phyloP scores from a whole-genome alignment of 2,329 filamentous ascomycete genomes.

The Fusarium sp. region DNA sequence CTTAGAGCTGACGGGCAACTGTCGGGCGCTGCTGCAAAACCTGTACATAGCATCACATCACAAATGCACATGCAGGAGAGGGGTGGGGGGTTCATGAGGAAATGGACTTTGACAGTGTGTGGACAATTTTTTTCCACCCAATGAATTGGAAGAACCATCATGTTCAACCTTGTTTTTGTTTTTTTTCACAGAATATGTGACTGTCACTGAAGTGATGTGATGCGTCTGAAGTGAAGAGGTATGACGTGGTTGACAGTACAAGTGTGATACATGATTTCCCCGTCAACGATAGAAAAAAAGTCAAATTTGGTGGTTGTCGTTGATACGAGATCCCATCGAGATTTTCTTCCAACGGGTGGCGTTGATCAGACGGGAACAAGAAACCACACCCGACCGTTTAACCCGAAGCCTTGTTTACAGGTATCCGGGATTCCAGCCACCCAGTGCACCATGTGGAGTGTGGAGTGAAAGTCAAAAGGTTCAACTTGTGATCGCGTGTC shows the following conservation, averaged over 20 bases:
- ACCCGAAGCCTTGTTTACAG: background rate
- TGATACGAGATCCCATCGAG: conserved; percentile 19
- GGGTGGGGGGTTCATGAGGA: conserved; percentile 1
- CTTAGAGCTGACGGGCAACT: conserved; percentile 37
- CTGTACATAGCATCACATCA: conserved; percentile 32
- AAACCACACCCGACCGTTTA: background rate
- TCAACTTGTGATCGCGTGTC: background rate
- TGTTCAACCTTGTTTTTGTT: conserved; percentile 8
- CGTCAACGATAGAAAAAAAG: conserved; percentile 7
- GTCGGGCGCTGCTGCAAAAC: conserved; percentile 24
- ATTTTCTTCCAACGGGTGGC: background rate
- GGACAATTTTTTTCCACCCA: conserved; percentile 2
- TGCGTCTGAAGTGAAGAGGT: background rate
- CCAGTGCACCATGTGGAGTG: background rate
- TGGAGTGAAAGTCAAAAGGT: background rate
- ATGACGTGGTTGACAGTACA: conserved; percentile 20
- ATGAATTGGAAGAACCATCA: conserved; percentile 28
- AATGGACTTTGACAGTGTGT: background rate
- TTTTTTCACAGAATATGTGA: background rate
- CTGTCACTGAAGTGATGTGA: background rate
- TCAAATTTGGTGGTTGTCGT: background rate
- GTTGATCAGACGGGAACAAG: background rate
- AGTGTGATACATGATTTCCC: background rate
- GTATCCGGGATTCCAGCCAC: background rate
- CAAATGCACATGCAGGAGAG: conserved; percentile 23